Evolutionary conservation across 495 filamentous ascomycete species (phyloP).

Genomic region (Pyrenula massariospora): DNA sequence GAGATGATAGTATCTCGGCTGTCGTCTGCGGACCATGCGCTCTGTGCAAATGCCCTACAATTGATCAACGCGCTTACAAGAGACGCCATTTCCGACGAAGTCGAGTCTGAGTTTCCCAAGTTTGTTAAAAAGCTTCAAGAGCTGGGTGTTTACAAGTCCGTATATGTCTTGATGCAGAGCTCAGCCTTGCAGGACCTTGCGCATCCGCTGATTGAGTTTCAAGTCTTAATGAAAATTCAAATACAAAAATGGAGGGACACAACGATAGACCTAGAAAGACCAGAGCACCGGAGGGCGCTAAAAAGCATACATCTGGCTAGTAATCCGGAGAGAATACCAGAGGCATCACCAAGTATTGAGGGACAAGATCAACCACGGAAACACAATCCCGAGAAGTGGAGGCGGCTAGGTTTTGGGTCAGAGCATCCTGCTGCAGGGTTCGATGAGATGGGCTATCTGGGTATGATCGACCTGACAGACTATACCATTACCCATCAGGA

Average conservation of each 20-base stretch:
- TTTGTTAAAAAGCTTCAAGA: slow-evolving; percentile 92
- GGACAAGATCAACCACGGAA: slow-evolving; percentile 38
- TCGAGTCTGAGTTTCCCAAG: slow-evolving; percentile 74
- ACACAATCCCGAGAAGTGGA: slow-evolving; percentile 89
- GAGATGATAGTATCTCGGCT: slow-evolving; percentile 84
- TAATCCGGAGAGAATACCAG: slow-evolving; percentile 43
- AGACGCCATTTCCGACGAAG: slow-evolving; percentile 78
- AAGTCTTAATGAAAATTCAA: slow-evolving; percentile 81
- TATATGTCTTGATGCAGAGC: slow-evolving; percentile 86
- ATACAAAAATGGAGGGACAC: slow-evolving; percentile 86
- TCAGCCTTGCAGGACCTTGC: slow-evolving; percentile 88
- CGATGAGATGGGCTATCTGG: slow-evolving; percentile 73
- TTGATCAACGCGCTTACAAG: slow-evolving; percentile 91
- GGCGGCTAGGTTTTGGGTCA: slow-evolving; percentile 81
- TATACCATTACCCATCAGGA: slow-evolving; percentile 86
- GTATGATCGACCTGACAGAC: slow-evolving; percentile 95
- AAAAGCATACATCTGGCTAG: slow-evolving; percentile 78
- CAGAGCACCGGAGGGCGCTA: slow-evolving; percentile 79
- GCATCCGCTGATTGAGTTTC: slow-evolving; percentile 85
- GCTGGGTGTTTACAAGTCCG: slow-evolving; percentile 82
- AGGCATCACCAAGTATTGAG: slow-evolving; percentile 19
- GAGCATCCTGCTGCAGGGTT: slow-evolving; percentile 82
- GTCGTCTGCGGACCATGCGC: slow-evolving; percentile 85
- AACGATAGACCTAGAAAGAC: slow-evolving; percentile 67
- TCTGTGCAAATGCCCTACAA: slow-evolving; percentile 92